Percentiles rank a stretch among this genome's conserved stretches.
phyloP scores from a whole-genome alignment of 164 flowering plant species.

The Amborella trichopoda region DNA sequence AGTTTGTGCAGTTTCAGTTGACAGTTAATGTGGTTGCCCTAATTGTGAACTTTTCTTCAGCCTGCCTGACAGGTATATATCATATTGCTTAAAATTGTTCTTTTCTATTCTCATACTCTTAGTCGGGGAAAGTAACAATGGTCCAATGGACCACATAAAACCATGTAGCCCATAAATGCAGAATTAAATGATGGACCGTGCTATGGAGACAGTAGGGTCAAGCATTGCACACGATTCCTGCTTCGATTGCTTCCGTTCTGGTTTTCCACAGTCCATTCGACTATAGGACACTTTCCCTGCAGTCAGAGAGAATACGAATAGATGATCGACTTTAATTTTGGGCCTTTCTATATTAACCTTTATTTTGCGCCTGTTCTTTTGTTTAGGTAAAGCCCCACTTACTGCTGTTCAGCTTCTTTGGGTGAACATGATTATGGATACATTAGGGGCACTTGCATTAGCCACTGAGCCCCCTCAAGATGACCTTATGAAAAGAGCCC shows the following conservation, averaged over 20 bases:
- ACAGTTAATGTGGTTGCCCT: slow-evolving; percentile 92
- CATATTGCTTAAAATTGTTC: neutral
- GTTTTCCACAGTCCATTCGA: no score
- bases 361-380: slow-evolving; percentile 1
- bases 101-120: no score
- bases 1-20: slow-evolving; percentile 89
- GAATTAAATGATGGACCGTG: no score
- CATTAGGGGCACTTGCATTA: slow-evolving; percentile 89
- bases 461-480: slow-evolving; percentile 92
- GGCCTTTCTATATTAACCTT: neutral
- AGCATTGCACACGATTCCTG: no score
- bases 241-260: no score
- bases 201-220: no score
- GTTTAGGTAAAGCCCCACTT: slow-evolving; percentile 75
- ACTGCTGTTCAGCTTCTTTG: slow-evolving; percentile 94
- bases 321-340: no score
- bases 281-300: no score
- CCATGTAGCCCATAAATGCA: no score
- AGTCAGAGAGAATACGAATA: no score
- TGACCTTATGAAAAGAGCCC: slow-evolving; percentile 67
- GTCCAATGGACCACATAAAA: no score
- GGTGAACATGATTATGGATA: slow-evolving; percentile 99
- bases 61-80: slow-evolving; percentile 71
- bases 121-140: no score
- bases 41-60: slow-evolving; percentile 83